These are phyloP conservation scores for Phytophthora agathidicida DNA, from an alignment of 352 stramenopile species.

Conservation along the genomic window DNA sequence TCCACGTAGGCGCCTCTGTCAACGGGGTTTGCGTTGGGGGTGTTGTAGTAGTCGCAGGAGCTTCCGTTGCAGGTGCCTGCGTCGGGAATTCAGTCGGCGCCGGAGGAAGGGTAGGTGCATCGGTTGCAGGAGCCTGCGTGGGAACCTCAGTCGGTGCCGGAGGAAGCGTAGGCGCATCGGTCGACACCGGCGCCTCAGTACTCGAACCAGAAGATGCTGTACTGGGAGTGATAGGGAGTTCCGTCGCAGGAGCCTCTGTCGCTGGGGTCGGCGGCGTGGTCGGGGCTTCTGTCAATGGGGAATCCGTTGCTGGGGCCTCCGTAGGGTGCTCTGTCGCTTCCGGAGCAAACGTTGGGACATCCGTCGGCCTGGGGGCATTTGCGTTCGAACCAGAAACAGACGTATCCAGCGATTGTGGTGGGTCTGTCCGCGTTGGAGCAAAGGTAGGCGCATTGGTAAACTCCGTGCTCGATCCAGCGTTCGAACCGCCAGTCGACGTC, in stretches of 20 bases:
- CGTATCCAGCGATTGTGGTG: neutral
- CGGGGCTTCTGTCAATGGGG: too few relatives aligned
- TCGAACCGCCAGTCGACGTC: neutral
- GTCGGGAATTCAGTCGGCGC: too few relatives aligned
- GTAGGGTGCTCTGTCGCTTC: too few relatives aligned
- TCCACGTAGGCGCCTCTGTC: too few relatives aligned
- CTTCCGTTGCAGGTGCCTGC: too few relatives aligned
- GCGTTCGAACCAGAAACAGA: slow-evolving; percentile 6
- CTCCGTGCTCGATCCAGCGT: neutral
- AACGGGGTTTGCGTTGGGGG: too few relatives aligned
- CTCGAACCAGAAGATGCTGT: slow-evolving; percentile 3
- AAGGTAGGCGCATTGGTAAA: neutral
- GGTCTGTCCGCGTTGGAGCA: neutral
- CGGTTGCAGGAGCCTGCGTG: slow-evolving; percentile 10
- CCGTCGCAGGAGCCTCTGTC: too few relatives aligned
- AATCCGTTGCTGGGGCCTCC: too few relatives aligned
- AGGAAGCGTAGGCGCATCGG: neutral
- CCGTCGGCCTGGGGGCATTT: slow-evolving; percentile 4
- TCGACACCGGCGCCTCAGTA: slow-evolving; percentile 5
- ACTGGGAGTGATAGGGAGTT: too few relatives aligned
- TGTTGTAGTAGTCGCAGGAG: too few relatives aligned
- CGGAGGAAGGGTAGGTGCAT: too few relatives aligned
- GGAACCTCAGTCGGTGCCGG: slow-evolving; percentile 1
- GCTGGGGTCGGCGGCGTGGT: too few relatives aligned
- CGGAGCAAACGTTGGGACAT: slow-evolving; percentile 7